These are phyloP conservation scores for Apiospora aurea DNA, from an alignment of 2,329 filamentous ascomycete species.

Conservation along the genomic window DNA sequence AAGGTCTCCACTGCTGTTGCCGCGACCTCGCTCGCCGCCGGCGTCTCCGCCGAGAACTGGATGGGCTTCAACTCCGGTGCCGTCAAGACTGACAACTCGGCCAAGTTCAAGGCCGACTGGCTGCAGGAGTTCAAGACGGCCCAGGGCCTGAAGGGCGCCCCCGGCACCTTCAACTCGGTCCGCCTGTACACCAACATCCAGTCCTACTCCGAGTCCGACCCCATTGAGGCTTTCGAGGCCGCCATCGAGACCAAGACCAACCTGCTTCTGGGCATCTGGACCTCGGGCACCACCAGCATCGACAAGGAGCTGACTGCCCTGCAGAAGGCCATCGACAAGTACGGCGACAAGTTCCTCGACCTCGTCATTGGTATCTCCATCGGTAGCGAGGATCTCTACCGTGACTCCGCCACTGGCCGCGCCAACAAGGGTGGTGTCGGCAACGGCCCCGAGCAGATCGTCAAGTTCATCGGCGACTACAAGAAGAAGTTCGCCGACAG, in stretches of 20 bases:
- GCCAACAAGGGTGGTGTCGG: constrained; percentile 69
- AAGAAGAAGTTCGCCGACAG: constrained; percentile 61
- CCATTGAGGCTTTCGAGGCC: constrained; percentile 80
- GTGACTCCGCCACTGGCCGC: constrained; percentile 65
- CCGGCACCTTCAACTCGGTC: constrained; percentile 64
- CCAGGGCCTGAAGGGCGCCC: constrained; percentile 51
- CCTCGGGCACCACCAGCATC: constrained; percentile 61
- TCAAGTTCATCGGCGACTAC: constrained; percentile 72
- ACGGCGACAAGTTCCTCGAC: constrained; percentile 59
- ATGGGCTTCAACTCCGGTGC: constrained; percentile 62
- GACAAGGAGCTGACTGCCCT: constrained; percentile 67
- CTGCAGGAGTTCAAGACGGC: constrained; percentile 53
- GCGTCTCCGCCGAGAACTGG: constrained; percentile 50
- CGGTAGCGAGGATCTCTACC: constrained; percentile 73
- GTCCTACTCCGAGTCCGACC: constrained; percentile 73
- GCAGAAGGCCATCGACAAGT: constrained; percentile 59
- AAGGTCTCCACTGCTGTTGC: constrained; percentile 48
- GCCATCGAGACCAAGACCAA: constrained; percentile 66
- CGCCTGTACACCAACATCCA: constrained; percentile 74
- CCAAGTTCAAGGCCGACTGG: constrained; percentile 61
- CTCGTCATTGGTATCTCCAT: constrained; percentile 71
- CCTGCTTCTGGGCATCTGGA: constrained; percentile 72
- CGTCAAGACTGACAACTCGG: constrained; percentile 53
- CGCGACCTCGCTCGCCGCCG: constrained; percentile 49
- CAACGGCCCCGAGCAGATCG: constrained; percentile 63